Evolutionary conservation across 2,329 filamentous ascomycete genomes (phyloP).

Genomic region (Cytospora piceicola): DNA sequence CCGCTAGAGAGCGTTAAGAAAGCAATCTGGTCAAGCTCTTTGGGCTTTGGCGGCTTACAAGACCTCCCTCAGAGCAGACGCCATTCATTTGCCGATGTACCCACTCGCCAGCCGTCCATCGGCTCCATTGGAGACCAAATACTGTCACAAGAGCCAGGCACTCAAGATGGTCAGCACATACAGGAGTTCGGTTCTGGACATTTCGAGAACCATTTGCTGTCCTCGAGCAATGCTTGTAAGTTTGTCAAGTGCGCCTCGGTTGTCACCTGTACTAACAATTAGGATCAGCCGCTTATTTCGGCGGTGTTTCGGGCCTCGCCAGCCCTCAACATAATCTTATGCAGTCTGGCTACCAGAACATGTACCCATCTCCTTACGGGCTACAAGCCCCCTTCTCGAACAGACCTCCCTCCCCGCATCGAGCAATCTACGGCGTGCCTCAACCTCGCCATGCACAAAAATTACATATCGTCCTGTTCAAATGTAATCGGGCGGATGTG

Average conservation of each 20-base stretch:
- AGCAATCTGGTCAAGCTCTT: constrained; percentile 71
- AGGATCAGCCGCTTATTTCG: constrained; percentile 45
- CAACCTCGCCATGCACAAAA: constrained; percentile 69
- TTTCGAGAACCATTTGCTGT: constrained; percentile 41
- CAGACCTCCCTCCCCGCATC: constrained; percentile 63
- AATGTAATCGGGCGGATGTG: constrained; percentile 91
- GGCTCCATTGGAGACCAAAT: constrained; percentile 61
- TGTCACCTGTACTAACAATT: constrained; percentile 35
- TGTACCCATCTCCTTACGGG: constrained; percentile 53
- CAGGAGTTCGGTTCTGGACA: constrained; percentile 50
- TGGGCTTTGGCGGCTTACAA: constrained; percentile 64
- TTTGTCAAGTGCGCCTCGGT: constrained; percentile 35
- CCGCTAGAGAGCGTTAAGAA: constrained; percentile 69
- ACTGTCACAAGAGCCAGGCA: constrained; percentile 50
- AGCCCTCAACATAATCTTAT: constrained; percentile 44
- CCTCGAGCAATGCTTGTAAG: constrained; percentile 41
- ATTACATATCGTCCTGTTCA: constrained; percentile 92
- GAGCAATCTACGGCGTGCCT: constrained; percentile 63
- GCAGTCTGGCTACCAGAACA: constrained; percentile 44
- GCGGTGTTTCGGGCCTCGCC: constrained; percentile 38
- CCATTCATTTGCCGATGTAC: constrained; percentile 77
- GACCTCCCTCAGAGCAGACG: constrained; percentile 75
- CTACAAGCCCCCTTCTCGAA: constrained; percentile 50
- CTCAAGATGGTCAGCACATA: constrained; percentile 48
- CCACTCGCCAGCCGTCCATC: constrained; percentile 66